Evolutionary conservation across 2,329 filamentous ascomycete genomes (phyloP).

Genomic region (Stagonosporopsis vannaccii): DNA sequence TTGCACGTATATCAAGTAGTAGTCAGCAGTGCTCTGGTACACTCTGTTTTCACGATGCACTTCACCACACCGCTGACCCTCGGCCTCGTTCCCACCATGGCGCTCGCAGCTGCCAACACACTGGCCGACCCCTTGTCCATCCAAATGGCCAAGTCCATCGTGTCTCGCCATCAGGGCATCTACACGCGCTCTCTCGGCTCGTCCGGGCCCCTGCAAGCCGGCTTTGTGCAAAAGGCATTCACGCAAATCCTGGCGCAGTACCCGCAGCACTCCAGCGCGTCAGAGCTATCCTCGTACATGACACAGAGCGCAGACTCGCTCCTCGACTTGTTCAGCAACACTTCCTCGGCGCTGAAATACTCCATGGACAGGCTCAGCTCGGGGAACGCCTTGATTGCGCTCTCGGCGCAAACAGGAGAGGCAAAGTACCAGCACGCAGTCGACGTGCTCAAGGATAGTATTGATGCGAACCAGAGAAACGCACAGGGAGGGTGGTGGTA

Average conservation of each 20-base stretch:
- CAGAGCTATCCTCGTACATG: not conserved
- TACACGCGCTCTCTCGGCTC: slow-evolving; percentile 24
- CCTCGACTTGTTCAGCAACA: not conserved
- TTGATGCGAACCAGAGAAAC: slow-evolving; percentile 40
- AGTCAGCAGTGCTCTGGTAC: too few relatives aligned
- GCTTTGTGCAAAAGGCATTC: slow-evolving; percentile 46
- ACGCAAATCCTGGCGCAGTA: slow-evolving; percentile 24
- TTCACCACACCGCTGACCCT: not conserved
- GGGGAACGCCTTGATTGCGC: slow-evolving; percentile 35
- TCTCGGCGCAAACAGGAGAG: slow-evolving; percentile 23
- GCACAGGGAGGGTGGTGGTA: slow-evolving; percentile 46
- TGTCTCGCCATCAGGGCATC: slow-evolving; percentile 43
- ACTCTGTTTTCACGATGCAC: too few relatives aligned
- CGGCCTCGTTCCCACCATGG: not conserved
- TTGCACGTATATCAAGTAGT: too few relatives aligned
- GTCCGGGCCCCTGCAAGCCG: slow-evolving; percentile 39
- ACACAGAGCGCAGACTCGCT: not conserved
- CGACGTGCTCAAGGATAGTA: slow-evolving; percentile 30
- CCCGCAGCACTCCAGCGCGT: slow-evolving; percentile 5
- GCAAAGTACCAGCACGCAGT: slow-evolving; percentile 20
- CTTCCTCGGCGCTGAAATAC: not conserved
- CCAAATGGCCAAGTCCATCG: slow-evolving; percentile 40
- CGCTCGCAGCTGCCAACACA: not conserved
- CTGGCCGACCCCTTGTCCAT: slow-evolving; percentile 18
- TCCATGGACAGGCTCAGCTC: slow-evolving; percentile 43